A percentile compares a stretch with the other conserved stretches of the same genome.
Conservation (phyloP, 2,329 filamentous ascomycete species). For the Pyricularia sp. region DNA sequence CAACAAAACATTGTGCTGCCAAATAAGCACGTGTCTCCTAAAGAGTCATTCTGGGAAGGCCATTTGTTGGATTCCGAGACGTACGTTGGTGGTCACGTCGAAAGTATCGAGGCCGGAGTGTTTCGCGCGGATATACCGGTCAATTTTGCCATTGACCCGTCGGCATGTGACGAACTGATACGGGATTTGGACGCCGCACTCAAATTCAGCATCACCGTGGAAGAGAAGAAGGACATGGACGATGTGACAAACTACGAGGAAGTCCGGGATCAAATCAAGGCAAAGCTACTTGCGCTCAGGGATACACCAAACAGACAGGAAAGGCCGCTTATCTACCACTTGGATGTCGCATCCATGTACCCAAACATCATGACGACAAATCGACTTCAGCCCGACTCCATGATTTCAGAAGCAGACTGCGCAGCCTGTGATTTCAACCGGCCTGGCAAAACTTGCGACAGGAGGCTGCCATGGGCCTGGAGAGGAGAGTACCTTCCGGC, state of each 20-base stretch:
- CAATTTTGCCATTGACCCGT: conserved; percentile 81
- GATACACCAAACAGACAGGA: conserved; percentile 75
- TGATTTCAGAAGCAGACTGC: conserved; percentile 93
- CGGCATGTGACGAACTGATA: conserved; percentile 80
- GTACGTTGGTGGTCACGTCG: conserved; percentile 95
- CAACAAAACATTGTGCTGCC: conserved; percentile 82
- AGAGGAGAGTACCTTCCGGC: conserved; percentile 93
- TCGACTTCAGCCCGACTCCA: conserved; percentile 92
- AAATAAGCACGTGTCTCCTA: conserved; percentile 86
- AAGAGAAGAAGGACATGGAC: conserved; percentile 70
- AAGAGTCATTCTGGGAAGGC: conserved; percentile 92
- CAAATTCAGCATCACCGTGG: conserved; percentile 72
- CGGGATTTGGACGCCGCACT: conserved; percentile 77
- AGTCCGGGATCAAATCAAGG: conserved; percentile 69
- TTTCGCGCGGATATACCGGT: conserved; percentile 93
- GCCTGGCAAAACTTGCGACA: conserved; percentile 92
- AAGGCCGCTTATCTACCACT: conserved; percentile 84
- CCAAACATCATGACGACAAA: conserved; percentile 99
- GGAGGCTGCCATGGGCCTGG: conserved; percentile 93
- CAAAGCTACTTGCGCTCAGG: conserved; percentile 58
- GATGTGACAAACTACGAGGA: conserved; percentile 74
- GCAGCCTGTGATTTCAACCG: conserved; percentile 97
- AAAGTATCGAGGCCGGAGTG: conserved; percentile 96
- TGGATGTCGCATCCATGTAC: conserved; percentile 99
- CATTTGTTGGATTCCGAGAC: conserved; percentile 94